phyloP scores from a whole-genome alignment of 257 asterid species.

The Solanum peruvianum region DNA sequence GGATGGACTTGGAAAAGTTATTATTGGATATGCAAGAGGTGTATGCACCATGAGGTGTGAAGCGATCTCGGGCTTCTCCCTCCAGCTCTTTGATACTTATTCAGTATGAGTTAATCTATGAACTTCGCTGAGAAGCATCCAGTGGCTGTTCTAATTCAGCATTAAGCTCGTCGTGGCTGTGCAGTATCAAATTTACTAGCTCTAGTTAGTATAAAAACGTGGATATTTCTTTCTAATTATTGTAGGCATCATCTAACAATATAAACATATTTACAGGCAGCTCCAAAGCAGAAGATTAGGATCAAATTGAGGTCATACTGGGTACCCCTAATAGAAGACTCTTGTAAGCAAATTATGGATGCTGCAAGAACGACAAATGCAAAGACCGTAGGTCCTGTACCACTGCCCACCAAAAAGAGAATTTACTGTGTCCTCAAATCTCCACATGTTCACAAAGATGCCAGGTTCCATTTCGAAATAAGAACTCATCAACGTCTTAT shows the following conservation, averaged over 20 bases:
- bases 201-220: not conserved
- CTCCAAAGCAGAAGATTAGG: constrained; percentile 91
- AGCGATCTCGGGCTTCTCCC: not conserved
- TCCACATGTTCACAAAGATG: constrained; percentile 96
- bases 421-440: constrained; percentile 86
- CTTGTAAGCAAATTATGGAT: constrained; percentile 93
- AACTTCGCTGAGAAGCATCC: not conserved
- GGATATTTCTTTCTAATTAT: not conserved
- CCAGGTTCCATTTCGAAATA: constrained; percentile 91
- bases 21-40: not conserved
- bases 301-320: constrained; percentile 88
- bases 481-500: constrained; percentile 93
- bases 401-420: constrained; percentile 80
- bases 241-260: not conserved
- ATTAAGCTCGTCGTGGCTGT: not conserved
- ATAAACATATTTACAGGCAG: constrained; percentile 28
- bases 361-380: constrained; percentile 87
- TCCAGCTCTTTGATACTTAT: not conserved
- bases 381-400: constrained; percentile 93
- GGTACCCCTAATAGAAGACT: constrained; percentile 92
- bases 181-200: not conserved
- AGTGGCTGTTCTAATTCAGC: not conserved
- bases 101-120: not conserved
- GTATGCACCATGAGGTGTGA: not conserved
- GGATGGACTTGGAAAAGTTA: not conserved